A percentile compares a stretch with the other conserved stretches of the same genome.
Evolutionary conservation across 1,284 basidiomycete genomes (phyloP).

Genomic region (Microbotryomycetes sp.): DNA sequence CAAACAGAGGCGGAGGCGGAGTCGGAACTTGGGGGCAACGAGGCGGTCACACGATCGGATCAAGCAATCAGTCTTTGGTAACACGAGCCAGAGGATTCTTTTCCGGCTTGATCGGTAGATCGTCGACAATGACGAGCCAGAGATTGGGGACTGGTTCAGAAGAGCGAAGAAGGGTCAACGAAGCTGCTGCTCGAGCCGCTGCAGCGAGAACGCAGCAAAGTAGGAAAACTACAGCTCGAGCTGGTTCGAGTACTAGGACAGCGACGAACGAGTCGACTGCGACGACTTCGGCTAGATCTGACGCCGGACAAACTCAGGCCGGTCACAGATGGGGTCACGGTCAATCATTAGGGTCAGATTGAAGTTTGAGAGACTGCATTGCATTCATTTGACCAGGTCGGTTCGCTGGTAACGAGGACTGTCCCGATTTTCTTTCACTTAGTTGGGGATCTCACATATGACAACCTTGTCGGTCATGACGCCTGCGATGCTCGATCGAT

Average conservation of each 20-base stretch:
- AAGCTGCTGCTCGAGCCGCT: neutral
- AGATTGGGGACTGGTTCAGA: neutral
- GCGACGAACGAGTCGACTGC: neutral
- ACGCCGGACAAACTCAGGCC: neutral
- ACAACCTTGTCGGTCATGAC: neutral
- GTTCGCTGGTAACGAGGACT: neutral
- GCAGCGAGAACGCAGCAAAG: neutral
- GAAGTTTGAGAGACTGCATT: neutral
- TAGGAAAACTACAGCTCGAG: neutral
- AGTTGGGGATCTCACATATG: neutral
- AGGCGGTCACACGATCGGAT: neutral
- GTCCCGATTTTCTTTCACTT: neutral
- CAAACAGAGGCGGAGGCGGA: neutral
- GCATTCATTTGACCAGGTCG: neutral
- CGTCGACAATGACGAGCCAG: neutral
- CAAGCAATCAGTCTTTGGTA: neutral
- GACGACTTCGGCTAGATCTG: neutral
- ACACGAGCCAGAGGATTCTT: neutral
- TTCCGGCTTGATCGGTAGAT: neutral
- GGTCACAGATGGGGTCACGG: neutral
- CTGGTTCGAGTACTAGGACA: neutral
- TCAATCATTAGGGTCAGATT: neutral
- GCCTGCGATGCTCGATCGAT: neutral
- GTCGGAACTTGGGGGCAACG: neutral
- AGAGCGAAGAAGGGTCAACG: neutral